Percentiles rank a stretch among this genome's conserved stretches.
Evolutionary conservation across 2,329 filamentous ascomycete genomes (phyloP).

Genomic region (Fusarium coffeatum): DNA sequence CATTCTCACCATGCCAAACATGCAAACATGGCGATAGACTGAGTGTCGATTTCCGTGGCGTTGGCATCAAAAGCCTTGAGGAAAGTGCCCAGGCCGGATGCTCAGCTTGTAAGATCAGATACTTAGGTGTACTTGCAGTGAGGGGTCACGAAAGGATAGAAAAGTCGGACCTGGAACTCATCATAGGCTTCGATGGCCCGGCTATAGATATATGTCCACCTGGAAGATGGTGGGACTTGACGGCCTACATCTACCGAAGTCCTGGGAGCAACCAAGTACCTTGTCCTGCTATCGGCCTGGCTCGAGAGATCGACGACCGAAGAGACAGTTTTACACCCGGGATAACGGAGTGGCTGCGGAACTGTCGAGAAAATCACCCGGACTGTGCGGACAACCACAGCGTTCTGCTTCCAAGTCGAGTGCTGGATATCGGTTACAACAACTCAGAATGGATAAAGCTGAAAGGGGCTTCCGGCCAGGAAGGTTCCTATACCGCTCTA

Average conservation of each 20-base stretch:
- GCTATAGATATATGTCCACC: neutral
- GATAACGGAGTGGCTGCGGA: fast-evolving
- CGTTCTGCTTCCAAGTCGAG: neutral
- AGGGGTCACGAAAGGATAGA: neutral
- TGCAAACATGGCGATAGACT: neutral
- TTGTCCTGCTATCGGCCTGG: fast-evolving
- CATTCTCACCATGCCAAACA: fast-evolving
- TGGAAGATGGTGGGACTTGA: neutral
- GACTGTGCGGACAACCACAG: fast-evolving
- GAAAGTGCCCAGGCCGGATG: fast-evolving
- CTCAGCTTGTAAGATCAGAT: neutral
- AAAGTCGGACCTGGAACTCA: neutral
- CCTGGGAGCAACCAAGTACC: fast-evolving
- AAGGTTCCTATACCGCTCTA: neutral
- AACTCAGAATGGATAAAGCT: neutral
- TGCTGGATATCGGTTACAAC: fast-evolving
- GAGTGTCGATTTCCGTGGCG: neutral
- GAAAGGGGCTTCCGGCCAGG: fast-evolving
- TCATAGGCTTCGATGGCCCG: neutral
- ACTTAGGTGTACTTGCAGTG: neutral
- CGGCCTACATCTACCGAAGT: neutral
- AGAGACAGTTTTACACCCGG: fast-evolving
- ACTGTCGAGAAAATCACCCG: neutral
- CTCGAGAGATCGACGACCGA: neutral
- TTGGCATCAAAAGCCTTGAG: neutral